Conservation (phyloP, 176 grass and related monocot genomes). For the Carex parvula region DNA sequence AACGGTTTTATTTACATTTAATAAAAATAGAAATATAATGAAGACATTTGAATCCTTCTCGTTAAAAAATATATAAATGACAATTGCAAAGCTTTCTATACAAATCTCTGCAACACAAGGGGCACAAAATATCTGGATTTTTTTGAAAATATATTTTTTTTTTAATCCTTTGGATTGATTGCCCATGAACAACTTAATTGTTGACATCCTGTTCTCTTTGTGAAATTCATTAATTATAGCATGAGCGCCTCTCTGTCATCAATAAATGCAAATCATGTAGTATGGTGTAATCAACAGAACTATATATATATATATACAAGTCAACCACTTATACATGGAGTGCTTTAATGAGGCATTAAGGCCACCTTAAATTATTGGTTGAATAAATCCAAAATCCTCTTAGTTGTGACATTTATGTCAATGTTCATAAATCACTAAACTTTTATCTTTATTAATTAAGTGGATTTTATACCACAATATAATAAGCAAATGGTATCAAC, state of each 20-base stretch:
- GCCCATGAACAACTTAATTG: not conserved
- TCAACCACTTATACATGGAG: not conserved
- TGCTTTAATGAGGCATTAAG: slow-evolving; percentile 4
- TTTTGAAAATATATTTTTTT: not conserved
- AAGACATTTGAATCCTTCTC: too few relatives aligned
- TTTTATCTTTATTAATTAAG: not conserved
- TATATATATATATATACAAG: not conserved
- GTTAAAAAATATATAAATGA: too few relatives aligned
- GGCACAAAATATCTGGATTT: not conserved
- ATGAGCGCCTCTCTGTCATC: not conserved
- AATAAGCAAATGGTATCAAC: not conserved
- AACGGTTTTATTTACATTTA: too few relatives aligned
- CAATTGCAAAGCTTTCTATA: not conserved
- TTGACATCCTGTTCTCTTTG: not conserved
- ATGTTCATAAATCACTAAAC: not conserved
- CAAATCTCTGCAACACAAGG: not conserved
- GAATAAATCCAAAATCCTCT: not conserved
- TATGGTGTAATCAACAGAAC: not conserved
- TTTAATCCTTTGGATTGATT: not conserved
- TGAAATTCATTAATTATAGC: not conserved
- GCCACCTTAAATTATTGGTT: not conserved
- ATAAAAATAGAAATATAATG: too few relatives aligned
- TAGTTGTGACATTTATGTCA: not conserved
- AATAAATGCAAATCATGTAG: slow-evolving; percentile 8
- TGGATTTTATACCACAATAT: not conserved